A percentile compares a stretch with the other conserved stretches of the same genome.
These are phyloP conservation scores for Artemisia annua DNA, from an alignment of 129 eudicot genomes.

Conservation along the genomic window DNA sequence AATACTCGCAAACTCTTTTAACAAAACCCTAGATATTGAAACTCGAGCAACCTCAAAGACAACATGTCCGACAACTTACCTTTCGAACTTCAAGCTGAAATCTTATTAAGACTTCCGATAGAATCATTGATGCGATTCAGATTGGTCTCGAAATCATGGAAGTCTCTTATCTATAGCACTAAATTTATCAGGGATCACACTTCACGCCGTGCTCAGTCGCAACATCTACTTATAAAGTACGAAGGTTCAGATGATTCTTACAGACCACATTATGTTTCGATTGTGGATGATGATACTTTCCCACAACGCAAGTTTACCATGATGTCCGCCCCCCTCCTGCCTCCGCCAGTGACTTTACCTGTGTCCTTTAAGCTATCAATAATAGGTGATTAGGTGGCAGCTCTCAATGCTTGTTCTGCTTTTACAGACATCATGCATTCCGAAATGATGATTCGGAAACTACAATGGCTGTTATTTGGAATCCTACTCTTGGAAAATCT, in stretches of 20 bases:
- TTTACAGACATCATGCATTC: background rate
- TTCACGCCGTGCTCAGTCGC: background rate
- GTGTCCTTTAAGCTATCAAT: background rate
- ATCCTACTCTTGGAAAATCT: background rate
- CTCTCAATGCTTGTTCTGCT: background rate
- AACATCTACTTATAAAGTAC: background rate
- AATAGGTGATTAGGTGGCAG: background rate
- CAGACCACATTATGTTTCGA: background rate
- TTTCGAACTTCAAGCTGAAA: background rate
- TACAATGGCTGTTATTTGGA: background rate
- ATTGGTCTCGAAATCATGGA: background rate
- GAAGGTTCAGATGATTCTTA: background rate
- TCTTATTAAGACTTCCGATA: background rate
- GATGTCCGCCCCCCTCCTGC: too few species aligned
- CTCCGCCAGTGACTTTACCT: background rate
- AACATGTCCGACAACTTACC: background rate
- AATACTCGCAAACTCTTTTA: too few species aligned
- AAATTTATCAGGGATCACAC: background rate
- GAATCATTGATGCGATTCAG: constrained; percentile 1
- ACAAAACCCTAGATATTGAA: background rate
- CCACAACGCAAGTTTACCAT: background rate
- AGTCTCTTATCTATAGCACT: background rate
- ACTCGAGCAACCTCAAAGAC: background rate
- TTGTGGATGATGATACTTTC: background rate
- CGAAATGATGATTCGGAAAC: background rate